Evolutionary conservation across 2,329 filamentous ascomycete genomes (phyloP), one percentile per base, ranked within the genome.

Genomic region (Trichoderma koningii): DNA sequence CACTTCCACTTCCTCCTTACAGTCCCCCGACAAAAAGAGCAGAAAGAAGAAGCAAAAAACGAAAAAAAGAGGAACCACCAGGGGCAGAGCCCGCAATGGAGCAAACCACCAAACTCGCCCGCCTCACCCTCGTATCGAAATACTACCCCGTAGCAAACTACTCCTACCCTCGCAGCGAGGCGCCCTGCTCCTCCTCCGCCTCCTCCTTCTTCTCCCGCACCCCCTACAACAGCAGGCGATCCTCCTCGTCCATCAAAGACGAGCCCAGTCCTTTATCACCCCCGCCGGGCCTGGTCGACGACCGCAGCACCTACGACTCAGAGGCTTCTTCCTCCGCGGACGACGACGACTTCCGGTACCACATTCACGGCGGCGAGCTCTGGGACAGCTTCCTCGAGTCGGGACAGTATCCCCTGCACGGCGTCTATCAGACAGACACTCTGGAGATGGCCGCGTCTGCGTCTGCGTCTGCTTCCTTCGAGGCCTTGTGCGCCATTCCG

Each of bases 341-440:
- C 21, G 83, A 84, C 48, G 82, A 85, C 68, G 82, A 85, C 68
- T 78, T 79, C 64, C 79, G 82, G 66, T 81, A 83, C 67, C 79
- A 81, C 63, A 71, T 77, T 21, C 77, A 81, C 38, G 76, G 77
- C 5, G 72, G 77, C 28, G 78, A 82, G 69, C 71, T 83, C 2
- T 85, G 83, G 82, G 80, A 85, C 69, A 81, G 75, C 61, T 85
- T 84, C 70, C 84, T 81, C 82, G 69, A 70, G 45, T 42, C 55
- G 3, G 65, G 26, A 34, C 50, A 53, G 17, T 30, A 48, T 3
- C n/a, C 30, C 3, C 12, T n/a, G 7, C 34, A 55, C 19, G 21
- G 19, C 7, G 21, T 26, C 3, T 12, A 60, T 30, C 17, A 70
- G 67, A 17, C 64, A 14, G 45, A 30, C 7, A 30, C 55, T 1